Evolutionary conservation across 345 rosid genomes (phyloP).

Genomic region (Carallia pectinifolia): DNA sequence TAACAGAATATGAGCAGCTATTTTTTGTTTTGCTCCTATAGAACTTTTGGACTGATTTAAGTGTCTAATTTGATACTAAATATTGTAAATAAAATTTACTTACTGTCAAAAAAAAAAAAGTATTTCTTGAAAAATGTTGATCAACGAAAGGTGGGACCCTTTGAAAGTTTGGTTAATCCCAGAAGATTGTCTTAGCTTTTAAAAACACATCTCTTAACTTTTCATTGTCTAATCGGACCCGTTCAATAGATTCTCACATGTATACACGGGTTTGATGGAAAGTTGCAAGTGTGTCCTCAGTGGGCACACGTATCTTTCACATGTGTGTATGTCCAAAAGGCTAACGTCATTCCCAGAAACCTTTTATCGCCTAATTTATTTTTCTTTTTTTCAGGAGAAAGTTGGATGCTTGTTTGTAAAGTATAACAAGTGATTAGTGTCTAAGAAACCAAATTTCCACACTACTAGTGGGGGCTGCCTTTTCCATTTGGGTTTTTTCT

Average conservation of each 20-base stretch:
- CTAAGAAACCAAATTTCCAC: constrained; percentile 36
- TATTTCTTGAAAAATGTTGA: background rate
- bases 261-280: constrained; percentile 14
- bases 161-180: constrained; percentile 30
- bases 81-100: no score
- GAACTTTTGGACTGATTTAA: no score
- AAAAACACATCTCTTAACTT: constrained; percentile 30
- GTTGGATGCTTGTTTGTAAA: constrained; percentile 49
- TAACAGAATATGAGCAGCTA: no score
- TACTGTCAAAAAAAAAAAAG: no score
- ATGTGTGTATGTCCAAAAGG: constrained; percentile 32
- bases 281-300: constrained; percentile 29
- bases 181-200: constrained; percentile 40
- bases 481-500: constrained; percentile 30
- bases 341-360: constrained; percentile 29
- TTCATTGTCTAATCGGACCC: constrained; percentile 38
- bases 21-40: no score
- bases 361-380: background rate
- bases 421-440: constrained; percentile 33
- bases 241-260: constrained; percentile 4
- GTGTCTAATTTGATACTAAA: no score
- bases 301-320: constrained; percentile 31
- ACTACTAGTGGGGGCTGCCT: constrained; percentile 31
- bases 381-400: constrained; percentile 18
- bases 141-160: constrained; percentile 27